Evolutionary conservation across 305 asterid genomes (phyloP), one percentile per base, ranked within the genome.

Genomic region (Fraxinus velutina): DNA sequence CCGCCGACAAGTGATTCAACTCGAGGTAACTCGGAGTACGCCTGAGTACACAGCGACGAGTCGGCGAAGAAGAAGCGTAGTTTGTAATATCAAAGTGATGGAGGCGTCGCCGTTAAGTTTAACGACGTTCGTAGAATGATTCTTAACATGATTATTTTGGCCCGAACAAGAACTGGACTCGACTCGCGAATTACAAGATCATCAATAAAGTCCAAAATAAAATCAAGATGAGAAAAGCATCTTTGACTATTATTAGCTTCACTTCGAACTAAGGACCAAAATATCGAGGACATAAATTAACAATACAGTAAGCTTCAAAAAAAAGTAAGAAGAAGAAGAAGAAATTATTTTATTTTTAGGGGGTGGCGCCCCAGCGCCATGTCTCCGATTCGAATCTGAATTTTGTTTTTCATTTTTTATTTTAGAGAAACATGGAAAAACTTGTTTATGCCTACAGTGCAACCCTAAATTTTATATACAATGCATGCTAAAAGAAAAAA

Each of bases 1-100:
- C 89, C 88, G 24, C 57, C 78, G 74, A 87, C 82, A 78, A 88
- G 34, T 60, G 89, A 83, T 77, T 80, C 79, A 9, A 85, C 81
- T 24, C 84, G 85, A 24, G 83, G 78, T 79, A 87, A 75, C 78
- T 85, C 86, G 76, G 86, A 70, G 30, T 19, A 6, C 4, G 66
- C 33, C 78, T 72, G 42, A 77, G 64, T 79, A 57, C 50, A 71
- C 55, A 82, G 64, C 77, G 86, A 73, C 52, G 73, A 55, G 78
- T 47, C 30, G 1, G 29, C 82, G 62, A 80, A 85, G 88, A 77
- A 85, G 75, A 72, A 79, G 29, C 81, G 71, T 19, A 0, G 44
- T 5, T 30, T 52, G 76, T 27, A 64, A 7, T 12, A 79, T 52
- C 32, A 42, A 79, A 52, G 27, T 34, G 82, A 34, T 70, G 7